These are phyloP conservation scores for Sordaria brevicollis DNA, from an alignment of 495 filamentous ascomycete genomes.

Conservation along the genomic window DNA sequence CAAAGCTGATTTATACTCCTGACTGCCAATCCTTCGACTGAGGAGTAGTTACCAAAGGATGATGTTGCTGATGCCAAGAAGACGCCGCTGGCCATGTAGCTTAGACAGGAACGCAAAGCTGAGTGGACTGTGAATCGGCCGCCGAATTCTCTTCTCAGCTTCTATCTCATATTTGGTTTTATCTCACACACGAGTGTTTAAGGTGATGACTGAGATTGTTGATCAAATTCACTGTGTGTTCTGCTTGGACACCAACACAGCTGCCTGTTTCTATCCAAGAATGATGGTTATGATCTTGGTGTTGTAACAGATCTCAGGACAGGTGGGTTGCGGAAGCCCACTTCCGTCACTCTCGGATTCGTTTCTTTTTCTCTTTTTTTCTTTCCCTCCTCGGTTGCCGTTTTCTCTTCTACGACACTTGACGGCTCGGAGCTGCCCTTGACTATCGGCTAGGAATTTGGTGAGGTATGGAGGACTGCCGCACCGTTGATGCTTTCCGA, in stretches of 20 bases:
- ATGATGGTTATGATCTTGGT: background rate
- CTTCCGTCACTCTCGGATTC: background rate
- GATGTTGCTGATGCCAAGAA: background rate
- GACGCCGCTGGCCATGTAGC: background rate
- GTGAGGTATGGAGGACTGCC: background rate
- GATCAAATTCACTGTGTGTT: background rate
- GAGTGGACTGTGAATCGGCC: background rate
- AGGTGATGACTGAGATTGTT: background rate
- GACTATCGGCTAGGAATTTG: background rate
- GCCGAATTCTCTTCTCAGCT: background rate
- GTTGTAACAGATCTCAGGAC: background rate
- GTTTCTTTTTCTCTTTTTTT: background rate
- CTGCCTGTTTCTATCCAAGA: background rate
- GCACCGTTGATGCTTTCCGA: background rate
- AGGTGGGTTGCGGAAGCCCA: background rate
- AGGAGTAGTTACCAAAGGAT: background rate
- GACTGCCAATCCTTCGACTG: background rate
- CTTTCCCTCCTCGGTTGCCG: background rate
- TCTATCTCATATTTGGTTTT: background rate
- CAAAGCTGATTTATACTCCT: background rate
- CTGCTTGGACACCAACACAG: background rate
- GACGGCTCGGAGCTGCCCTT: background rate
- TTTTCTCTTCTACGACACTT: background rate
- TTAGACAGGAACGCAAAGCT: background rate
- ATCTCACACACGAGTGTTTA: background rate